Percentiles rank a stretch among this genome's conserved stretches.
Evolutionary conservation across 2,329 filamentous ascomycete genomes (phyloP).

Genomic region (Aureobasidium leucospermi): DNA sequence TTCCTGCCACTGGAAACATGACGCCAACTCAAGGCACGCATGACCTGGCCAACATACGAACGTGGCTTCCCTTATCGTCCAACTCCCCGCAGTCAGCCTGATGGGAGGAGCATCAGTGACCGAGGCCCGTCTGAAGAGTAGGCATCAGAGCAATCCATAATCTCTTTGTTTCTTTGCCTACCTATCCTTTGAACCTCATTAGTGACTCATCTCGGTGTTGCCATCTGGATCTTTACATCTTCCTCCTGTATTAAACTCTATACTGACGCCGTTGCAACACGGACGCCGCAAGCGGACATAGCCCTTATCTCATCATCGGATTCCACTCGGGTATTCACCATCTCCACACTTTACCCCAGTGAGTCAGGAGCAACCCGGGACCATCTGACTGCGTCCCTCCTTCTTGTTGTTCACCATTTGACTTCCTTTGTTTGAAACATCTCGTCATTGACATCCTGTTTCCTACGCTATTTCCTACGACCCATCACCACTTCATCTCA

Average conservation of each 20-base stretch:
- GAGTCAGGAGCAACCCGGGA: constrained; percentile 9
- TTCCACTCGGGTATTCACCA: constrained; percentile 6
- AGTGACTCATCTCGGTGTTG: constrained; percentile 8
- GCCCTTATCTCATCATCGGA: constrained; percentile 9
- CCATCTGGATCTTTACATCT: neutral
- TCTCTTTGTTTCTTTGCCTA: neutral
- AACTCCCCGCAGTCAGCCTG: constrained; percentile 5
- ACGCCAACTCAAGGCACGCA: constrained; percentile 4
- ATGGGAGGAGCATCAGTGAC: neutral
- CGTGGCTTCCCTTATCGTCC: constrained; percentile 11
- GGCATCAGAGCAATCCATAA: constrained; percentile 5
- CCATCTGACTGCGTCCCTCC: constrained; percentile 8
- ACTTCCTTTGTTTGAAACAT: constrained; percentile 14
- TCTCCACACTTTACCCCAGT: constrained; percentile 10
- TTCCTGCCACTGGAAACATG: neutral
- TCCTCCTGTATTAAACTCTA: constrained; percentile 2
- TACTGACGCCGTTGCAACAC: constrained; percentile 6
- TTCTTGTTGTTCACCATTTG: constrained; percentile 8
- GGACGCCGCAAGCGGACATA: neutral
- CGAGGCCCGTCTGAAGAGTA: neutral
- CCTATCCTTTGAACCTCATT: neutral
- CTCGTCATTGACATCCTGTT: constrained; percentile 8
- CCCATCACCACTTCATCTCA: neutral
- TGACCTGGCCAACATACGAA: constrained; percentile 10
- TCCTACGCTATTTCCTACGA: neutral